These are phyloP conservation scores for Globisporangium acanthophoron DNA, from an alignment of 352 stramenopile species.

Conservation along the genomic window DNA sequence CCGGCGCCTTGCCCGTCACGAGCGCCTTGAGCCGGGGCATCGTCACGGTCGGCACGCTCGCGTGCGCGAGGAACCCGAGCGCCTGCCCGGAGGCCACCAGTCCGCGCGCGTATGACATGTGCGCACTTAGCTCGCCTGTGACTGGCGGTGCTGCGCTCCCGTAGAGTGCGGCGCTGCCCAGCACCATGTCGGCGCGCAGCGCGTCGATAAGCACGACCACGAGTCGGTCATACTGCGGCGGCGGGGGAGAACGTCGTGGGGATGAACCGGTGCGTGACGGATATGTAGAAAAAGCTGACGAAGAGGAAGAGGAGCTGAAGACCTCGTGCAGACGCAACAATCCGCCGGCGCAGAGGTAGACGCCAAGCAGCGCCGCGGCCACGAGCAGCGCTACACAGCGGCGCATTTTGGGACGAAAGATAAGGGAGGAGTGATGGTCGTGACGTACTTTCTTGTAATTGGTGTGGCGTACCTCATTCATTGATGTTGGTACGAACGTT, in stretches of 20 bases:
- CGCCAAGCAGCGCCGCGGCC: conserved; percentile 27
- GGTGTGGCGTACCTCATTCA: neutral
- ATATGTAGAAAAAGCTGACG: neutral
- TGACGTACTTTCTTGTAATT: neutral
- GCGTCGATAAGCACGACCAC: conserved; percentile 87
- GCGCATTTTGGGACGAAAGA: neutral
- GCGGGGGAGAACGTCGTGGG: conserved; percentile 5
- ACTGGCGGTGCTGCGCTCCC: neutral
- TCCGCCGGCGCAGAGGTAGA: conserved; percentile 45
- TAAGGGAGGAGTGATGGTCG: too few species aligned
- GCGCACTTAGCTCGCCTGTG: conserved; percentile 38
- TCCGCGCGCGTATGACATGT: conserved; percentile 64
- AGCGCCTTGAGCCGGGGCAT: conserved; percentile 88
- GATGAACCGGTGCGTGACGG: neutral
- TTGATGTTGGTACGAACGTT: neutral
- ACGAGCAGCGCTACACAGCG: conserved; percentile 19
- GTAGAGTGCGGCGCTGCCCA: conserved; percentile 55
- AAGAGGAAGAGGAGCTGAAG: conserved; percentile 15
- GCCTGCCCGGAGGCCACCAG: conserved; percentile 45
- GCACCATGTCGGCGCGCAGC: conserved; percentile 83
- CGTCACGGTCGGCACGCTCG: conserved; percentile 83
- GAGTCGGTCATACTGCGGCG: conserved; percentile 57
- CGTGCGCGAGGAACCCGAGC: conserved; percentile 70
- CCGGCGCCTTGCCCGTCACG: conserved; percentile 74
- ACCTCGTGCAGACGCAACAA: conserved; percentile 57